phyloP scores from a whole-genome alignment of 2,329 filamentous ascomycete genomes.

The Fusarium coffeatum region DNA sequence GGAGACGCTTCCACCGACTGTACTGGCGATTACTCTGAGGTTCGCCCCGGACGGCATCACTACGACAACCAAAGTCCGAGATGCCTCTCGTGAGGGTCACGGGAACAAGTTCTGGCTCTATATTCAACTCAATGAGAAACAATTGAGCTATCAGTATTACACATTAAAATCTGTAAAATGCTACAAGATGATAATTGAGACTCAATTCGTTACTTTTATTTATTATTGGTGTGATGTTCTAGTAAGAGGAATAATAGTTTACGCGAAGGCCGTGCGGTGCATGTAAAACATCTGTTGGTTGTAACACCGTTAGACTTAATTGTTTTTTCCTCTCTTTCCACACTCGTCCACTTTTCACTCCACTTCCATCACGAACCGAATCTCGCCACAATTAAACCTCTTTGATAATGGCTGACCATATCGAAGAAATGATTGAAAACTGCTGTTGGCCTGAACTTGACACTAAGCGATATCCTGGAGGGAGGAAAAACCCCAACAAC shows the following conservation, averaged over 20 bases:
- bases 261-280: neutral
- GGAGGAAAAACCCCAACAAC: neutral
- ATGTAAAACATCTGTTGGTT: neutral
- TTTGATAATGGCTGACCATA: neutral
- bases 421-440: neutral
- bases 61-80: neutral
- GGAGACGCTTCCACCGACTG: too few species aligned
- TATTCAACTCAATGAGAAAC: accelerated
- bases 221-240: neutral
- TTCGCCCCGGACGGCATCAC: neutral
- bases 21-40: neutral
- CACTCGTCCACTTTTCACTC: neutral
- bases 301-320: neutral
- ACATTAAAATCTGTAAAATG: accelerated
- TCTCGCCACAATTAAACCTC: neutral
- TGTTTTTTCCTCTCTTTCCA: neutral
- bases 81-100: neutral
- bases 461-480: neutral
- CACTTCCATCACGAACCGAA: neutral
- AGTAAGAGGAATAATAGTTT: neutral
- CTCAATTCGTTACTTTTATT: neutral
- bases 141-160: neutral
- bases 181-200: neutral
- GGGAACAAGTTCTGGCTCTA: neutral
- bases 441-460: neutral